Conservation (phyloP, 352 stramenopile genomes). For the Pythium graminicola region DNA sequence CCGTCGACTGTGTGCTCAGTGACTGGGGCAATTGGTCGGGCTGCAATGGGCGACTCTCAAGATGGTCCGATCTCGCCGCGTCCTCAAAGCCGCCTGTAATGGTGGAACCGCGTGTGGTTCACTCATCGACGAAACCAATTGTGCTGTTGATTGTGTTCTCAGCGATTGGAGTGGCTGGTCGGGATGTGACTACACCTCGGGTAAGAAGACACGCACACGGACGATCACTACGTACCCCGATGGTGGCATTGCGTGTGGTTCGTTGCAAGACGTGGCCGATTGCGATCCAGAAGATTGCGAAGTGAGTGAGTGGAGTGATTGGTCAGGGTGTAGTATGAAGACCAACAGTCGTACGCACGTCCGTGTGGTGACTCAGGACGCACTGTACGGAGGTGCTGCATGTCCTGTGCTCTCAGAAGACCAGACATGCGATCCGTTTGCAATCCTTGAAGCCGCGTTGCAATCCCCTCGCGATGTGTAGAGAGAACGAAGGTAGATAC, state of each 20-base stretch:
- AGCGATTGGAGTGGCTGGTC: constrained; percentile 26
- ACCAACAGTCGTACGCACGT: constrained; percentile 28
- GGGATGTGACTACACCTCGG: constrained; percentile 33
- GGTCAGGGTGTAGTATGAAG: constrained; percentile 45
- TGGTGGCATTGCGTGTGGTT: constrained; percentile 24
- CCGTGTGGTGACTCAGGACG: constrained; percentile 28
- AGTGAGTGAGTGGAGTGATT: constrained; percentile 39
- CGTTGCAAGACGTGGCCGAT: constrained; percentile 17
- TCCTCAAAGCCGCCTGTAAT: constrained; percentile 29
- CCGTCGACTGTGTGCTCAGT: constrained; percentile 30
- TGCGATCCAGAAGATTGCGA: constrained; percentile 43
- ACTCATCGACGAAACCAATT: constrained; percentile 41
- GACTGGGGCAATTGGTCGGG: constrained; percentile 42
- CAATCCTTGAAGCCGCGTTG: no score
- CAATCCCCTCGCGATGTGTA: no score
- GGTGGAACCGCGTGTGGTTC: constrained; percentile 36
- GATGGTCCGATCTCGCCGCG: constrained; percentile 26
- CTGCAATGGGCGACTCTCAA: constrained; percentile 29
- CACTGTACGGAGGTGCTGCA: constrained; percentile 25
- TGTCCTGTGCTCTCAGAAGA: constrained; percentile 23
- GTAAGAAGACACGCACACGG: constrained; percentile 37
- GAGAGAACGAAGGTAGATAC: constrained; percentile 1
- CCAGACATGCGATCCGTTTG: constrained; percentile 20
- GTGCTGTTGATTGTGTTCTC: constrained; percentile 43
- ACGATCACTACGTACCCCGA: constrained; percentile 16